Evolutionary conservation across 1,284 basidiomycete genomes (phyloP).

Genomic region (Ceratobasidium sp.): DNA sequence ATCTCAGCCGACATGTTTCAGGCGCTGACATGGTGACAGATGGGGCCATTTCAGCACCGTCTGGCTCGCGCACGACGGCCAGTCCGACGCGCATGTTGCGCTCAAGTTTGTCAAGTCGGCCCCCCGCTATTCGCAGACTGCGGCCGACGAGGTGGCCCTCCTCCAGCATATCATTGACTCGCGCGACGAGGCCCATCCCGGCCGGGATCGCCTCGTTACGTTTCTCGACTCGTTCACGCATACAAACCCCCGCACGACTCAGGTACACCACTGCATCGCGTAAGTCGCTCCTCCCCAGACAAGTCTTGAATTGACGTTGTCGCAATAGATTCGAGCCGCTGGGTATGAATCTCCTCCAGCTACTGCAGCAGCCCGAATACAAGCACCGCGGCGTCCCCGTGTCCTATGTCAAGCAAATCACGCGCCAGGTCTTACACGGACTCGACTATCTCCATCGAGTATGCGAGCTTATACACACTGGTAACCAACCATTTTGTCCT

Average conservation of each 20-base stretch:
- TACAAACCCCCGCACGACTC: constrained; percentile 94
- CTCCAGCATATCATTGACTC: constrained; percentile 84
- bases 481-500: background rate
- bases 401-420: constrained; percentile 91
- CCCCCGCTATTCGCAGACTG: constrained; percentile 95
- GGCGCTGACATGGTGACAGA: background rate
- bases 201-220: constrained; percentile 70
- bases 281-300: background rate
- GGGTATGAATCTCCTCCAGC: constrained; percentile 94
- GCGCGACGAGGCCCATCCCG: constrained; percentile 48
- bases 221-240: constrained; percentile 97
- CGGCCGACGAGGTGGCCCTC: constrained; percentile 97
- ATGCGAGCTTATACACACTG: constrained; percentile 93
- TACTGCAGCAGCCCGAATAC: constrained; percentile 76
- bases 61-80: constrained; percentile 86
- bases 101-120: constrained; percentile 99
- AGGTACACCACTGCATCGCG: constrained; percentile 59
- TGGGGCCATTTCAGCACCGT: constrained; percentile 94
- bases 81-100: constrained; percentile 93
- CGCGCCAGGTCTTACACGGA: constrained; percentile 92
- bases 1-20: background rate
- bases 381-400: constrained; percentile 78
- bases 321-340: constrained; percentile 99
- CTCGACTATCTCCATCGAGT: constrained; percentile 97
- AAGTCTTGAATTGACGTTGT: constrained; percentile 21